Conservation (phyloP, 768 basidiomycete species). For the Collybia sordida region DNA sequence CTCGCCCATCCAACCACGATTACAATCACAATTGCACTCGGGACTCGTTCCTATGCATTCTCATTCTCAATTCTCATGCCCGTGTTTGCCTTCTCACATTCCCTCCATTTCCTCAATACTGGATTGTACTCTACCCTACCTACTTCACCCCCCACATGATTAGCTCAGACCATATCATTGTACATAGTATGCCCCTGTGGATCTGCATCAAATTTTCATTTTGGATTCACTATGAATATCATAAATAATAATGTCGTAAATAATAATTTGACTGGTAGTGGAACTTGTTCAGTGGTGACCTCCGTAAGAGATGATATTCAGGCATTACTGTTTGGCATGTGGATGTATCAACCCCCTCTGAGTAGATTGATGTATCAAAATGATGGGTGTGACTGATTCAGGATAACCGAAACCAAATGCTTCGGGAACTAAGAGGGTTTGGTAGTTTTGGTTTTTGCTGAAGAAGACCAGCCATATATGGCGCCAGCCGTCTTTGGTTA, state of each 20-base stretch:
- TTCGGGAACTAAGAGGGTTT: too few species aligned
- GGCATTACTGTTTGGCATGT: neutral
- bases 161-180: neutral
- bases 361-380: too few species aligned
- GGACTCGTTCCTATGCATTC: slow-evolving; percentile 19
- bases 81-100: slow-evolving; percentile 3
- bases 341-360: too few species aligned
- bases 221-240: slow-evolving; percentile 5
- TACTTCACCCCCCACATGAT: neutral
- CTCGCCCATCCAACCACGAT: too few species aligned
- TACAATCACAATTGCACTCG: slow-evolving; percentile 5
- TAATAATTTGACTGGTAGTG: too few species aligned
- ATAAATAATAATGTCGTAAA: slow-evolving; percentile 5
- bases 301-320: too few species aligned
- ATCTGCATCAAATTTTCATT: slow-evolving; percentile 1
- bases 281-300: too few species aligned
- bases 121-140: slow-evolving; percentile 19
- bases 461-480: too few species aligned
- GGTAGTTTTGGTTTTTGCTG: too few species aligned
- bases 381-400: too few species aligned
- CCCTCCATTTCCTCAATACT: slow-evolving; percentile 8
- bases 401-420: too few species aligned
- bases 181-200: slow-evolving; percentile 6
- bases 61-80: slow-evolving; percentile 3
- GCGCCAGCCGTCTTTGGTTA: too few species aligned